Base-by-base conservation (phyloP, 208 protist species). In the Acanthamoeba comandoni region DNA sequence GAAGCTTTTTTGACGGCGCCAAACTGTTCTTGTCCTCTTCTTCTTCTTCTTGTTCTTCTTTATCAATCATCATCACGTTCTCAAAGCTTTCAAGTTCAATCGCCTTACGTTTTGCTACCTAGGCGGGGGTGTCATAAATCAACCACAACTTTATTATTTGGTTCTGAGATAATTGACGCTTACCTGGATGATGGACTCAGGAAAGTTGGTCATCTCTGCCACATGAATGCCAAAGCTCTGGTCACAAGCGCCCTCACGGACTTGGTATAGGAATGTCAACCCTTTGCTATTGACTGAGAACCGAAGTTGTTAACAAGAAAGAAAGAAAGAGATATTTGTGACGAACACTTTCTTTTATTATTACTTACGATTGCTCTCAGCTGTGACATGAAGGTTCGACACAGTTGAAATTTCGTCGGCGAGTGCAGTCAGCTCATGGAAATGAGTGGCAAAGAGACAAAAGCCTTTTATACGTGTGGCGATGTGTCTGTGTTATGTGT, bases 361-460 rank as follows among this genome's bases (percentile, higher is more conserved):
- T 31, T n/a, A 19, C 91, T 29, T n/a, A 77, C 65, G 11, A 29
- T 4, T 62, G 35, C 92, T 94, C 35, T 93, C 87, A 11, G 97
- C 97, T 2, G 94, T 95, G 13, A 98, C 97, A 88, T 98, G 97
- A 2, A 93, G 49, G 77, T 98, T 98, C 43, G 87, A 79, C 24
- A 97, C 95, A 12, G 65, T n/a, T 2, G 93, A 84, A 0, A 95
- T 19, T 17, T 86, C 12, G 11, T 95, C 70, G 7, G 64, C 65
- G 0, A 99, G 94, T 57, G 96, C 96, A 15, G 98, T 99, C 31
- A 99, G 96, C 95, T 99, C 99, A 93, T 99, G 99, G 94, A 99
- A 99, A 95, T 99, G 99, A 15, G 98, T 99, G 17, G 99, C 99
- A 94, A 99, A 99, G 67, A 99, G 94, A 53, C 97, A 96, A 12